Evolutionary conservation across 176 grass and related monocot species (phyloP).

Genomic region (Bonia amplexicaulis): DNA sequence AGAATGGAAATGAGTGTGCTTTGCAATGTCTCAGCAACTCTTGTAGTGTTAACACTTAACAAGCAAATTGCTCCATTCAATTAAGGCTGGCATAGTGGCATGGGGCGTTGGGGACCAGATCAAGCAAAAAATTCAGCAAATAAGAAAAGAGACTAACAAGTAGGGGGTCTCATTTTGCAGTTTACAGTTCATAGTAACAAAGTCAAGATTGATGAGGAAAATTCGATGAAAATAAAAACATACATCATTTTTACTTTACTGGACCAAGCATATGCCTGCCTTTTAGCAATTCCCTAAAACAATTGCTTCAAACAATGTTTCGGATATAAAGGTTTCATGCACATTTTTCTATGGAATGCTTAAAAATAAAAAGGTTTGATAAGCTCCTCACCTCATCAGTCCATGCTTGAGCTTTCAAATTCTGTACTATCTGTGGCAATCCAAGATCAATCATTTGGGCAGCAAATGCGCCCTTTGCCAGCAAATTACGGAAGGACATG

Average conservation of each 20-base stretch:
- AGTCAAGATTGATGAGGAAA: background rate
- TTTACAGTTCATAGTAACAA: slow-evolving; percentile 13
- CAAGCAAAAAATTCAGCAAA: slow-evolving; percentile 10
- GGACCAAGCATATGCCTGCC: background rate
- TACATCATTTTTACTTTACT: slow-evolving; percentile 1
- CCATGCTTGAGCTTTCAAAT: slow-evolving; percentile 97
- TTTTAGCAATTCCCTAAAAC: background rate
- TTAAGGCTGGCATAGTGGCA: background rate
- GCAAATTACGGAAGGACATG: slow-evolving; percentile 77
- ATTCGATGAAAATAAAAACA: background rate
- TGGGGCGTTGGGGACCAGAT: slow-evolving; percentile 9
- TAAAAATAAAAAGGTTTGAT: slow-evolving; percentile 2
- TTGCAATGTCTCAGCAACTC: background rate
- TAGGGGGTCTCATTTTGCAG: background rate
- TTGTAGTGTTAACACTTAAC: background rate
- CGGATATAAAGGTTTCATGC: background rate
- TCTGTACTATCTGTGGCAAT: slow-evolving; percentile 84
- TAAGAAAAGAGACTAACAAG: slow-evolving; percentile 11
- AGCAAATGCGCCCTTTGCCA: slow-evolving; percentile 76
- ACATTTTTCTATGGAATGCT: background rate
- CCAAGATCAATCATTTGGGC: slow-evolving; percentile 98
- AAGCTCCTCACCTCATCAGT: slow-evolving; percentile 76
- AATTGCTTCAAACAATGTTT: background rate
- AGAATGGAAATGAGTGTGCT: background rate
- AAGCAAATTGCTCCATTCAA: background rate